Evolutionary conservation across 2,329 filamentous ascomycete genomes (phyloP).

Genomic region (Gnomoniopsis smithogilvyi): DNA sequence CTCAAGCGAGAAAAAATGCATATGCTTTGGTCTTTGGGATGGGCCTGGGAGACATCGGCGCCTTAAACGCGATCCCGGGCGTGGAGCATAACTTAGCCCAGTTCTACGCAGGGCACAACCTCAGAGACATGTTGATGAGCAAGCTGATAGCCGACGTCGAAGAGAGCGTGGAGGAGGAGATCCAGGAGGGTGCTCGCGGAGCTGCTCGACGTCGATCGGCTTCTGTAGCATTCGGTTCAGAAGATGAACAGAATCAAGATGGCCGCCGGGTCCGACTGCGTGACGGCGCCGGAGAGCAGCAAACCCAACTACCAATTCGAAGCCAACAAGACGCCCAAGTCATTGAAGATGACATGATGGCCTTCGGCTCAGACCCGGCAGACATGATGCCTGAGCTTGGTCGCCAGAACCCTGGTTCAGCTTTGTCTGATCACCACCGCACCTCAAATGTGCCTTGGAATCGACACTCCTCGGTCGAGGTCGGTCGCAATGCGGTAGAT

Average conservation of each 20-base stretch:
- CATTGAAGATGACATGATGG: slow-evolving; percentile 17
- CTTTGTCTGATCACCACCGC: slow-evolving; percentile 27
- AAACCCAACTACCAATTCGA: slow-evolving; percentile 2
- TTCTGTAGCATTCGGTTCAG: slow-evolving; percentile 38
- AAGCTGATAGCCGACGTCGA: slow-evolving; percentile 10
- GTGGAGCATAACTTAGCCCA: slow-evolving; percentile 42
- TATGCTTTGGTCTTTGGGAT: slow-evolving; percentile 37
- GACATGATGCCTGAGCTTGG: slow-evolving; percentile 26
- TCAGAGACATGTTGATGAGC: slow-evolving; percentile 30
- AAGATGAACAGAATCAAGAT: slow-evolving; percentile 29
- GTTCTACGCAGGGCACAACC: slow-evolving; percentile 41
- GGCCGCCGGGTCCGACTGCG: slow-evolving; percentile 37
- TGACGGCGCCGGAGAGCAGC: slow-evolving; percentile 23
- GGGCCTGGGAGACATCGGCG: slow-evolving; percentile 35
- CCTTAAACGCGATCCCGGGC: slow-evolving; percentile 26
- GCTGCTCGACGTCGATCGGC: slow-evolving; percentile 39
- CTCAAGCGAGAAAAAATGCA: slow-evolving; percentile 40
- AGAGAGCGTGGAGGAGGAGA: slow-evolving; percentile 21
- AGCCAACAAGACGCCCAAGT: slow-evolving; percentile 21
- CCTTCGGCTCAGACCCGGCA: slow-evolving; percentile 14
- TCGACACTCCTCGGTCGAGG: slow-evolving; percentile 42
- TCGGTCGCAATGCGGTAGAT: slow-evolving; percentile 26
- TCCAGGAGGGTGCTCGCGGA: slow-evolving; percentile 15
- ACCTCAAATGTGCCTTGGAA: slow-evolving; percentile 50
- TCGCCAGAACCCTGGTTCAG: slow-evolving; percentile 20